These are phyloP conservation scores for Fistulifera pelliculosa DNA, from an alignment of 108 stramenopile species.

Conservation along the genomic window DNA sequence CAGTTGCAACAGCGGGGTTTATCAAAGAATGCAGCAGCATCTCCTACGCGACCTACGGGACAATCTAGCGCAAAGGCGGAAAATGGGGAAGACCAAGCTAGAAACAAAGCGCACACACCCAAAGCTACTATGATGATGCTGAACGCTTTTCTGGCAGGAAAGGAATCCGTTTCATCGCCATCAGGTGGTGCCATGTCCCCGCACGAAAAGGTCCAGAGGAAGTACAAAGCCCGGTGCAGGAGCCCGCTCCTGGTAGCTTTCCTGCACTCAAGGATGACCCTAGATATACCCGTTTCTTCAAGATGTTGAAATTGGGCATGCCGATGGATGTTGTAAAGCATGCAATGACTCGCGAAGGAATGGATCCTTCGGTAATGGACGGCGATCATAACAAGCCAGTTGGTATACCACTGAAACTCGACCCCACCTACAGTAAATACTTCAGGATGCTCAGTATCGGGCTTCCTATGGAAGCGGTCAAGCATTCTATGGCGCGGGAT, in stretches of 20 bases:
- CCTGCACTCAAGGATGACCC: conserved; percentile 75
- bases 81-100: neutral
- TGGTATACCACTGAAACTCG: conserved; percentile 62
- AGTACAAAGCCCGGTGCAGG: conserved; percentile 3
- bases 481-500: conserved; percentile 82
- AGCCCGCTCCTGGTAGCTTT: conserved; percentile 9
- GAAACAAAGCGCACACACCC: conserved; percentile 4
- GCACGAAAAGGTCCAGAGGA: neutral
- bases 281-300: conserved; percentile 62
- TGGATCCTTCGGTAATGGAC: conserved; percentile 81
- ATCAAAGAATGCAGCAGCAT: neutral
- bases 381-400: conserved; percentile 63
- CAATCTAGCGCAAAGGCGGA: neutral
- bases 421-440: conserved; percentile 75
- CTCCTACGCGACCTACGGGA: too few species aligned
- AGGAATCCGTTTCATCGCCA: conserved; percentile 7
- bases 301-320: conserved; percentile 82
- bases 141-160: conserved; percentile 14
- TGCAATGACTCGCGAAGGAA: conserved; percentile 74
- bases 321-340: conserved; percentile 78
- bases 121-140: conserved; percentile 16
- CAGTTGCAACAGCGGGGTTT: conserved; percentile 1
- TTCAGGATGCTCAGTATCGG: conserved; percentile 92
- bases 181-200: too few species aligned
- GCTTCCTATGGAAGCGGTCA: conserved; percentile 80